Evolutionary conservation across 495 filamentous ascomycete species (phyloP).

Genomic region (Pseudomonodictys pantanalensis): DNA sequence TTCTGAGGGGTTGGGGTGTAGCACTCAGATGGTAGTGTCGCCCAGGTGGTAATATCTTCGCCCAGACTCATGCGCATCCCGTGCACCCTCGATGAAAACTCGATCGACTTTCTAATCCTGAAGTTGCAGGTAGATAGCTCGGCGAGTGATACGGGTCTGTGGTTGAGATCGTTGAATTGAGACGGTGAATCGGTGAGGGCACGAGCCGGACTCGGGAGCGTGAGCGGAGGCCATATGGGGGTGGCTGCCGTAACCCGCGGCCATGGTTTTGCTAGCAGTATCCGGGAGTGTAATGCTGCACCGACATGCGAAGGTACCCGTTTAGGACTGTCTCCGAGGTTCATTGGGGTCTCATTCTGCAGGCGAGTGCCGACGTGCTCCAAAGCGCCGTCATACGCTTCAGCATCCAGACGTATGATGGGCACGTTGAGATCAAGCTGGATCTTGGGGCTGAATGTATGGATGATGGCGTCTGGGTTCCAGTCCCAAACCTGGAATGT

Average conservation of each 20-base stretch:
- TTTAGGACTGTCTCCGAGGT: slow-evolving; percentile 42
- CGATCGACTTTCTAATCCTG: slow-evolving; percentile 69
- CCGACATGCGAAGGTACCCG: slow-evolving; percentile 40
- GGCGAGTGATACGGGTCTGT: slow-evolving; percentile 44
- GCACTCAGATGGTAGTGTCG: slow-evolving; percentile 65
- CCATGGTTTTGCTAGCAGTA: slow-evolving; percentile 47
- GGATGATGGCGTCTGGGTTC: slow-evolving; percentile 68
- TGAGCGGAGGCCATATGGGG: slow-evolving; percentile 71
- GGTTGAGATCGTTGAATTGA: slow-evolving; percentile 43
- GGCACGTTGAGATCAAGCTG: slow-evolving; percentile 69
- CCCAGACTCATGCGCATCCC: slow-evolving; percentile 43
- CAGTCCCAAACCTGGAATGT: slow-evolving; percentile 60
- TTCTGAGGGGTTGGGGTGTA: slow-evolving; percentile 78
- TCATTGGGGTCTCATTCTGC: slow-evolving; percentile 53
- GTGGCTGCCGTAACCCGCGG: slow-evolving; percentile 43
- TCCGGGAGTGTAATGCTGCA: slow-evolving; percentile 45
- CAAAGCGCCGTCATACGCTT: slow-evolving; percentile 26
- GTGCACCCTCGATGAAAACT: slow-evolving; percentile 41
- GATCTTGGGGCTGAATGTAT: slow-evolving; percentile 66
- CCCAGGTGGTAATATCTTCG: slow-evolving; percentile 70
- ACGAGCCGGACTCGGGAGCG: slow-evolving; percentile 60
- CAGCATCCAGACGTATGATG: slow-evolving; percentile 54
- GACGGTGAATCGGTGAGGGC: slow-evolving; percentile 46
- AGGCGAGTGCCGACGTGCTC: not conserved
- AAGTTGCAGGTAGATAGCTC: slow-evolving; percentile 65